These are phyloP conservation scores for Dictyostelium gargantuum DNA, from an alignment of 208 protist genomes.

Conservation along the genomic window DNA sequence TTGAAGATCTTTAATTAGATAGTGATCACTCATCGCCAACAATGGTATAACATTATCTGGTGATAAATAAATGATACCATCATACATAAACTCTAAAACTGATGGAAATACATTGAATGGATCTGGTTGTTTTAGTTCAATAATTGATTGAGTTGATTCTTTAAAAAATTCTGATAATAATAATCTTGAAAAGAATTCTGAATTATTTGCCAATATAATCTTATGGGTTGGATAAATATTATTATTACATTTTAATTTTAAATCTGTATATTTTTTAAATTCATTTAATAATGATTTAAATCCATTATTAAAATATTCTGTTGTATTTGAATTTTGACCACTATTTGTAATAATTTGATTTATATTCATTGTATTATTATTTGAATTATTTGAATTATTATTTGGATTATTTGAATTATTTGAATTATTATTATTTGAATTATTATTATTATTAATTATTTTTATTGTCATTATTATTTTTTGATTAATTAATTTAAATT, in stretches of 20 bases:
- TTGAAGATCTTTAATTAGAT: slow-evolving; percentile 29
- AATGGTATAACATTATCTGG: slow-evolving; percentile 54
- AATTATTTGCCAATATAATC: slow-evolving; percentile 55
- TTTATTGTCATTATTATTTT: background rate
- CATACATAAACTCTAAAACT: slow-evolving; percentile 64
- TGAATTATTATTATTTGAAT: background rate
- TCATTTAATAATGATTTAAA: slow-evolving; percentile 30
- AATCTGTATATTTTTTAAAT: slow-evolving; percentile 56
- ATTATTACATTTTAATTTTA: slow-evolving; percentile 26
- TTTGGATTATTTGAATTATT: background rate
- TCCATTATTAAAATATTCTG: slow-evolving; percentile 49
- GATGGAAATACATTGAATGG: slow-evolving; percentile 31
- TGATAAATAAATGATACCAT: slow-evolving; percentile 30
- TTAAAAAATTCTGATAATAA: slow-evolving; percentile 39
- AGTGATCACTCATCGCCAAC: slow-evolving; percentile 58
- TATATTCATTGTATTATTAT: background rate
- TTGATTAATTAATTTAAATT: background rate
- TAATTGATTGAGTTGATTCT: background rate
- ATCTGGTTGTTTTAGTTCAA: slow-evolving; percentile 19
- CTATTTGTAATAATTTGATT: too few relatives aligned
- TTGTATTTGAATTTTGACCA: background rate
- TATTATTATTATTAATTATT: background rate
- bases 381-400: background rate
- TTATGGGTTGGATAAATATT: background rate
- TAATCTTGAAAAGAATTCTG: slow-evolving; percentile 26